phyloP scores from a whole-genome alignment of 2,329 filamentous ascomycete genomes.

The Botrytis elliptica region DNA sequence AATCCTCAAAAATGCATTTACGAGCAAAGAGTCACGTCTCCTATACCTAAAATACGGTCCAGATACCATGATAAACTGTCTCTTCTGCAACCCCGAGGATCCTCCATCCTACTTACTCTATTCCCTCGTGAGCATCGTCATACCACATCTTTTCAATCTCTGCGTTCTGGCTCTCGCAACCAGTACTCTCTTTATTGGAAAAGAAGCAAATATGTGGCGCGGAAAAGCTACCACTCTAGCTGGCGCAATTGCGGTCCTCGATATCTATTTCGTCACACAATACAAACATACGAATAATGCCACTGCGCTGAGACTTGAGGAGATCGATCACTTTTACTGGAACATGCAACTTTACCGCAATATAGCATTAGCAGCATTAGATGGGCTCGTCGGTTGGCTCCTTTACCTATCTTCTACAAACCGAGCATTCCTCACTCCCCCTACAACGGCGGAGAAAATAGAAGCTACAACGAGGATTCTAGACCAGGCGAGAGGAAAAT shows the following conservation, averaged over 20 bases:
- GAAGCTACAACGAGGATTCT: conserved; percentile 58
- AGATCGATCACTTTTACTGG: conserved; percentile 74
- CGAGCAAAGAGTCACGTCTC: conserved; percentile 68
- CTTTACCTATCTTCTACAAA: conserved; percentile 79
- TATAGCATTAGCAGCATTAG: conserved; percentile 61
- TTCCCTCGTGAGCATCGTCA: conserved; percentile 68
- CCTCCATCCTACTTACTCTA: conserved; percentile 75
- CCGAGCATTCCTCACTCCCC: conserved; percentile 67
- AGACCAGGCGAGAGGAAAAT: conserved; percentile 59
- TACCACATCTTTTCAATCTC: conserved; percentile 80
- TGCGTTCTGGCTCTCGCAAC: conserved; percentile 70
- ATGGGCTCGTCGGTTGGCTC: conserved; percentile 61
- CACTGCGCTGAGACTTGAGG: conserved; percentile 57
- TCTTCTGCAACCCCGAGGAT: conserved; percentile 77
- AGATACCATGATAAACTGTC: conserved; percentile 67
- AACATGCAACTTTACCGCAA: conserved; percentile 61
- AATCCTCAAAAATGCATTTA: conserved; percentile 65
- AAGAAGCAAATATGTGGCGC: conserved; percentile 67
- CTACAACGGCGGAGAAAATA: conserved; percentile 63
- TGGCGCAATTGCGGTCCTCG: conserved; percentile 56
- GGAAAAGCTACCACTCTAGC: conserved; percentile 64
- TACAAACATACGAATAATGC: conserved; percentile 68
- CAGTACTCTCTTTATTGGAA: conserved; percentile 62
- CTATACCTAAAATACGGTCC: conserved; percentile 85
- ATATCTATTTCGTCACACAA: conserved; percentile 62